Evolutionary conservation across 306 rosid genomes (phyloP).

Genomic region (Sindora glabra): DNA sequence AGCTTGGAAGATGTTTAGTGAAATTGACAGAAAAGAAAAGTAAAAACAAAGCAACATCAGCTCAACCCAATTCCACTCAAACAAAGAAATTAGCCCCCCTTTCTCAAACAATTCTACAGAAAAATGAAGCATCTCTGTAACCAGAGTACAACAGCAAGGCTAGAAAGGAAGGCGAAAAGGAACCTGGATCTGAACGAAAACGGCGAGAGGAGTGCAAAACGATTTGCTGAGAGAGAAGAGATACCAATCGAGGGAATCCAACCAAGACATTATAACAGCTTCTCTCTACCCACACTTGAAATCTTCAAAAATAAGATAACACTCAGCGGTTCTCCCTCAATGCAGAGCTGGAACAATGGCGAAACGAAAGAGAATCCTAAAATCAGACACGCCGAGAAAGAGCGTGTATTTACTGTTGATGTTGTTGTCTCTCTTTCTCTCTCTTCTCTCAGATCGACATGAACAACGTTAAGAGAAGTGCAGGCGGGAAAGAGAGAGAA

Average conservation of each 20-base stretch:
- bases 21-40: not conserved
- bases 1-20: not conserved
- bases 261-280: slow-evolving; percentile 31
- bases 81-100: not conserved
- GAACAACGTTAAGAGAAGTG: not conserved
- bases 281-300: not conserved
- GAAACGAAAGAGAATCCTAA: not conserved
- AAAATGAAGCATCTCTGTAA: not conserved
- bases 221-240: slow-evolving; percentile 57
- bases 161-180: not conserved
- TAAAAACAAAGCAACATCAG: not conserved
- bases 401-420: too few species aligned
- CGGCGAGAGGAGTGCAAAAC: slow-evolving; percentile 51
- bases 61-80: not conserved
- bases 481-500: not conserved
- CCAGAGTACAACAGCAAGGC: not conserved
- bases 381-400: not conserved
- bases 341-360: not conserved
- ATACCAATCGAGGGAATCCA: slow-evolving; percentile 50
- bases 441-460: slow-evolving; percentile 21
- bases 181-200: slow-evolving; percentile 92
- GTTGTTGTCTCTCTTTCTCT: not conserved
- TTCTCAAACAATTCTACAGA: not conserved
- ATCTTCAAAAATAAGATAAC: too few species aligned
- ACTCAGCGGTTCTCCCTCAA: too few species aligned